Base-by-base conservation (phyloP, 768 basidiomycete genomes). In the Tylopilus sp. region DNA sequence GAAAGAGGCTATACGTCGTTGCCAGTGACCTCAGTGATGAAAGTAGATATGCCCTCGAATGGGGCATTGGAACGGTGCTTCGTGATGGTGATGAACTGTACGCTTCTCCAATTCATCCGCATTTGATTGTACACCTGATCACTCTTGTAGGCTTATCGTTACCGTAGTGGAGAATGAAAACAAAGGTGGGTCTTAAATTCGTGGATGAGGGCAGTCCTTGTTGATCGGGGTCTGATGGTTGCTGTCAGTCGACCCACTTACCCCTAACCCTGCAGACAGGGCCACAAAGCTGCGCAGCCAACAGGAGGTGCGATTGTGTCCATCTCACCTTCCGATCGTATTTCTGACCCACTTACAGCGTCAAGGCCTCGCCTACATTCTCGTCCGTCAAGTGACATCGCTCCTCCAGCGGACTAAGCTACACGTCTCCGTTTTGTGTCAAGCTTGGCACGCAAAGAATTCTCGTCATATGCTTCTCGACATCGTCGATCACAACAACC, bases 381-480 rank as follows among this genome's bases (percentile, higher is more conserved):
- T 98, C 31, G 81, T 87, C 47, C 86, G 94, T 28, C 95, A 97
- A 72, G 92, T 86, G 4, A 95, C 89, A 1, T 81, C 87, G 13
- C 78, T 98, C 16, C 78, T 99, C 33, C 93, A 97, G 70, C 86
- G 97, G 22, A 99, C 97, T 1, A 82, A 79, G 53, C 75, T 98
- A 51, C 85, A 98, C 56, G 89, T 97, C 26, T 85, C 83, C 0
- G 83, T 98, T 34, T 78, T 84, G 4, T 98, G 96, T 69, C 94
- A 98, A 72, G 94, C 95, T 26, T 89, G 95, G 83, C 95, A 98
- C 59, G 92, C 95, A n/a, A 97, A 96, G 76, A 95, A 95, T 65
- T 78, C 87, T 2, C 74, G 92, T 22, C 92, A 94, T 64, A 94
- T 95, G 86, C 73, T 96, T 22, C 74, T 96, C 82, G 89, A 95